Percentiles rank a stretch among this genome's conserved stretches.
Evolutionary conservation across 106 monocot species (phyloP).

Genomic region (Narthecium ossifragum): DNA sequence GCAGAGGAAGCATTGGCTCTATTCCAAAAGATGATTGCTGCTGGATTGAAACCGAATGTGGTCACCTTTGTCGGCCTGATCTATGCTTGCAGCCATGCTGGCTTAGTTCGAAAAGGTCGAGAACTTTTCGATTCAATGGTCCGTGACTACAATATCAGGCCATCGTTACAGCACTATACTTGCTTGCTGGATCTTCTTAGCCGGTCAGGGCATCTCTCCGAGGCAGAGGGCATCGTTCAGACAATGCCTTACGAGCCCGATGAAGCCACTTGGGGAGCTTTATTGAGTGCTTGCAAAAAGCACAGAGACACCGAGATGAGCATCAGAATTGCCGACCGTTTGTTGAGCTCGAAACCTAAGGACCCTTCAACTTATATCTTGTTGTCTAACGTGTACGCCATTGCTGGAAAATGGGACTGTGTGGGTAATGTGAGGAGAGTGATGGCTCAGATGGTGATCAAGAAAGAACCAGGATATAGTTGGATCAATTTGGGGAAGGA

Average conservation of each 20-base stretch:
- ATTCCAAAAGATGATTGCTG: constrained; percentile 51
- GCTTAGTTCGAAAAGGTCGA: constrained; percentile 60
- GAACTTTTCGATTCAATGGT: constrained; percentile 71
- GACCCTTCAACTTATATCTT: constrained; percentile 64
- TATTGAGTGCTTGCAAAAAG: constrained; percentile 78
- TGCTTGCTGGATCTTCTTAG: constrained; percentile 81
- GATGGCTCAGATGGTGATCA: constrained; percentile 50
- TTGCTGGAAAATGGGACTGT: constrained; percentile 50
- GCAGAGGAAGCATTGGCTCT: constrained; percentile 43
- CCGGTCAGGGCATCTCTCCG: constrained; percentile 59
- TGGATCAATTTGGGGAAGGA: constrained; percentile 65
- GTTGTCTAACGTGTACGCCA: constrained; percentile 66
- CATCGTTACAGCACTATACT: constrained; percentile 76
- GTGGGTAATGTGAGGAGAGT: constrained; percentile 45
- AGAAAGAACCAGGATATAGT: constrained; percentile 74
- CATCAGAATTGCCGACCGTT: constrained; percentile 45
- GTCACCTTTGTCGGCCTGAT: constrained; percentile 77
- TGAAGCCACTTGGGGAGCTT: constrained; percentile 64
- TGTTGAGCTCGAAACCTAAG: constrained; percentile 44
- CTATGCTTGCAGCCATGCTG: constrained; percentile 82
- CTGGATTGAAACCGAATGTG: constrained; percentile 59
- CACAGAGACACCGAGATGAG: constrained; percentile 40
- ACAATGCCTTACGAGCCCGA: constrained; percentile 68
- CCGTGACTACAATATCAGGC: constrained; percentile 41
- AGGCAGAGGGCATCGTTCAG: constrained; percentile 53